phyloP scores from a whole-genome alignment of 371 early-diverging fungal genomes.

The Haplosporangium sp. region DNA sequence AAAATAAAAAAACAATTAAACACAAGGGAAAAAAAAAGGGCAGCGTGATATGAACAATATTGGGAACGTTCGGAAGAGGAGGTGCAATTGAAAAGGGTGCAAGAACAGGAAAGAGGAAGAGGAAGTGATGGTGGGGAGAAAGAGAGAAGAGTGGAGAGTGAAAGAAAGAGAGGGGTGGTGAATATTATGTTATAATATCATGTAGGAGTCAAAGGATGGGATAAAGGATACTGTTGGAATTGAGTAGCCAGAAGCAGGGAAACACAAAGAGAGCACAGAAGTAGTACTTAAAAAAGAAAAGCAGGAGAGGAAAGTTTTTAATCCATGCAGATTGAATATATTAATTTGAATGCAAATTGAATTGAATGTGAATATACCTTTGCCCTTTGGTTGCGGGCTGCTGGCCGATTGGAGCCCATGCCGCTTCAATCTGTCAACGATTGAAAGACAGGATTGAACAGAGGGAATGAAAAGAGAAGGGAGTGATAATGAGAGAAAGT shows the following conservation, averaged over 20 bases:
- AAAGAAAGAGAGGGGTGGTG: constrained; percentile 25
- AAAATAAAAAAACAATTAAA: constrained; percentile 11
- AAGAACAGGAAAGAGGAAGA: neutral
- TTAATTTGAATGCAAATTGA: neutral
- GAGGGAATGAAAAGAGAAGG: constrained; percentile 1
- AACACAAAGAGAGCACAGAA: neutral
- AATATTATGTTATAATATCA: constrained; percentile 9
- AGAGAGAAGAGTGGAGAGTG: constrained; percentile 1
- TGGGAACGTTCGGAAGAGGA: neutral
- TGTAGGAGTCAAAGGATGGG: neutral
- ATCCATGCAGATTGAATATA: neutral
- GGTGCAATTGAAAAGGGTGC: neutral
- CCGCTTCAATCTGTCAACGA: constrained; percentile 19
- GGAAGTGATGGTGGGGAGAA: neutral
- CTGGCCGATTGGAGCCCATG: constrained; percentile 53
- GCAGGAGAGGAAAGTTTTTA: neutral
- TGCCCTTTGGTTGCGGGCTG: constrained; percentile 51
- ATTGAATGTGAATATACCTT: constrained; percentile 28
- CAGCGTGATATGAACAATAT: neutral
- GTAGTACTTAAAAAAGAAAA: neutral
- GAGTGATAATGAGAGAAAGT: neutral
- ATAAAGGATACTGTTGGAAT: neutral
- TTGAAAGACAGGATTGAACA: neutral
- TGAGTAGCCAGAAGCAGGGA: neutral
- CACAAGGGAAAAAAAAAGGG: neutral